Evolutionary conservation across 805 yeast species (phyloP), one percentile per base, ranked within the genome.

Genomic region (Metschnikowia baotianmanensis): DNA sequence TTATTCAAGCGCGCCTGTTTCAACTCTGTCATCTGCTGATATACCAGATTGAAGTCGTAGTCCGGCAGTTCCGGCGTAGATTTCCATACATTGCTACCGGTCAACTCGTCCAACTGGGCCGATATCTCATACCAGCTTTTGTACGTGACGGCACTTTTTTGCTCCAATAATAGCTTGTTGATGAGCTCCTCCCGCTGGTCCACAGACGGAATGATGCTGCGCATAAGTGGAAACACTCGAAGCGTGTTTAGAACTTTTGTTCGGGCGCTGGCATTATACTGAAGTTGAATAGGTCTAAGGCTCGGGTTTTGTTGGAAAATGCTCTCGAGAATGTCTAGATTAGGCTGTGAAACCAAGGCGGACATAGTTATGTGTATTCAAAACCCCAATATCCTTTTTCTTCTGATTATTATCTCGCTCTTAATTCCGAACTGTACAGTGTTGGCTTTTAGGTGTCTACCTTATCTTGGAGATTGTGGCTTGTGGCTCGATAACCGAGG

Each of bases 21-120:
- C 69, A 93, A 65, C 41, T 82, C 82, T 4, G 54, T 48, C 32
- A 87, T 64, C 42, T 80, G 65, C 8, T 61, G 59, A 44, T 65
- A 63, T 1, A 93, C 75, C 32, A 84, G 63, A 40, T 77, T 69
- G 55, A 78, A 80, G 62, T 93, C 96, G 56, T 88, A 93, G 18
- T 84, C 61, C n/a, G 73, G 69, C 1, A 88, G 77, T 45, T 76
- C 80, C 3, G 70, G 71, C 36, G 71, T 65, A 13, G 65, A 54
- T 55, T 89, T 89, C 99, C 99, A 91, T 12, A 62, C 56, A 38
- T 82, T 78, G 48, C 80, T 77, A 16, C 82, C 80, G 40, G 80
- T 69, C 13, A 85, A 55, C 20, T 67, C 69, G 57, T 91, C 99
- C 20, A 91, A 67, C 43, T 76, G 59, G 18, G 71, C 55, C 6